Conservation (phyloP, 2,329 filamentous ascomycete species). For the Leptosphaerulina australis region DNA sequence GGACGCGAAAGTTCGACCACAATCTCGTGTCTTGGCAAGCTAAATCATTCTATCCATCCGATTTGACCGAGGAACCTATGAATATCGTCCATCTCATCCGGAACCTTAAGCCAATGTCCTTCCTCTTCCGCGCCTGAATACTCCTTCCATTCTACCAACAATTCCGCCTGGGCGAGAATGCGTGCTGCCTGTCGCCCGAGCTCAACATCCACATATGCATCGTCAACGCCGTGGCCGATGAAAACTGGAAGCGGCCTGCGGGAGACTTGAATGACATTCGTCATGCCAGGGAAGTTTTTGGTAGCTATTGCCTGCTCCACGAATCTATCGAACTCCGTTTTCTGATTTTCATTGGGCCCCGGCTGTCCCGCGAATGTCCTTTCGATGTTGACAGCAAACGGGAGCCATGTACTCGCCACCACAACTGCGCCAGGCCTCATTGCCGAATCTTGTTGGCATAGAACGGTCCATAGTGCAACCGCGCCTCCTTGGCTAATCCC, state of each 20-base stretch:
- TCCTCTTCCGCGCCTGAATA: conserved; percentile 47
- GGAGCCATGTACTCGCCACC: conserved; percentile 29
- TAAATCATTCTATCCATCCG: not conserved
- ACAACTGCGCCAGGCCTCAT: conserved; percentile 22
- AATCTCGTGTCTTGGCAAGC: not conserved
- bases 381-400: conserved; percentile 15
- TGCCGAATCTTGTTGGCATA: conserved; percentile 15
- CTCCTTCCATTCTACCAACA: conserved; percentile 43
- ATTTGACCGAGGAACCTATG: conserved; percentile 1
- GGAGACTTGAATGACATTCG: not conserved
- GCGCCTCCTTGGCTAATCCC: conserved; percentile 31
- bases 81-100: conserved; percentile 58
- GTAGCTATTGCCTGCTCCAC: conserved; percentile 2
- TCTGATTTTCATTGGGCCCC: conserved; percentile 1
- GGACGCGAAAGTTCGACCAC: not conserved
- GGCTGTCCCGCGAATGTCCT: conserved; percentile 11
- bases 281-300: not conserved
- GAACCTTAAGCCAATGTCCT: conserved; percentile 57
- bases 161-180: conserved; percentile 44
- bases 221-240: conserved; percentile 52
- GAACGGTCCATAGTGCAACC: conserved; percentile 24
- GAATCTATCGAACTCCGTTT: not conserved
- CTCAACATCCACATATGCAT: conserved; percentile 2
- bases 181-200: not conserved
- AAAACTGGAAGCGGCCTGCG: conserved; percentile 1